Conservation (phyloP, 805 yeast genomes). For the Wickerhamomyces hampshirensis region DNA sequence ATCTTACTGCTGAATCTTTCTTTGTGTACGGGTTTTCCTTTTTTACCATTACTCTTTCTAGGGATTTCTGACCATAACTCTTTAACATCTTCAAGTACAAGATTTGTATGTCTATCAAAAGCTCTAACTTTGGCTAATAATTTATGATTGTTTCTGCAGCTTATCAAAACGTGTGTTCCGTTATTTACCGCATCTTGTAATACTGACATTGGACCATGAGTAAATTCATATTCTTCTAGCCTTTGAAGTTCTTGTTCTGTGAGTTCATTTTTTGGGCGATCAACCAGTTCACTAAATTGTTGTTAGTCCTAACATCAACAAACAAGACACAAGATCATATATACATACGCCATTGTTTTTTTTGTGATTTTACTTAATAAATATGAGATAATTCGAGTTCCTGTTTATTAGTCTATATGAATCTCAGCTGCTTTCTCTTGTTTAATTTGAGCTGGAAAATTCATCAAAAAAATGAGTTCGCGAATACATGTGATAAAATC, state of each 20-base stretch:
- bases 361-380: background rate
- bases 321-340: too few relatives aligned
- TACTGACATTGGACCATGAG: conserved; percentile 86
- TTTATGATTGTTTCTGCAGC: conserved; percentile 91
- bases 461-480: too few relatives aligned
- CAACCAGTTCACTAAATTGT: conserved; percentile 50
- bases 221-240: conserved; percentile 85
- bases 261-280: conserved; percentile 75
- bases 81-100: conserved; percentile 88
- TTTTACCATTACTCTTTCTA: conserved; percentile 61
- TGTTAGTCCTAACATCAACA: too few relatives aligned
- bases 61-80: conserved; percentile 74
- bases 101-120: conserved; percentile 92
- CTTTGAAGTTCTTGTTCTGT: conserved; percentile 73
- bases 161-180: conserved; percentile 75
- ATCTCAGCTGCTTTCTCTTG: too few relatives aligned
- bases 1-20: conserved; percentile 85
- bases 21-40: conserved; percentile 57
- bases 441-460: too few relatives aligned
- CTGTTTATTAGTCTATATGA: too few relatives aligned
- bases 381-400: too few relatives aligned
- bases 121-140: conserved; percentile 87
- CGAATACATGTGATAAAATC: too few relatives aligned
- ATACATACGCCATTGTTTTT: conserved; percentile 19
- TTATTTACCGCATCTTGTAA: conserved; percentile 78